Conservation (phyloP, 129 eudicot genomes). For the Escallonia rubra region DNA sequence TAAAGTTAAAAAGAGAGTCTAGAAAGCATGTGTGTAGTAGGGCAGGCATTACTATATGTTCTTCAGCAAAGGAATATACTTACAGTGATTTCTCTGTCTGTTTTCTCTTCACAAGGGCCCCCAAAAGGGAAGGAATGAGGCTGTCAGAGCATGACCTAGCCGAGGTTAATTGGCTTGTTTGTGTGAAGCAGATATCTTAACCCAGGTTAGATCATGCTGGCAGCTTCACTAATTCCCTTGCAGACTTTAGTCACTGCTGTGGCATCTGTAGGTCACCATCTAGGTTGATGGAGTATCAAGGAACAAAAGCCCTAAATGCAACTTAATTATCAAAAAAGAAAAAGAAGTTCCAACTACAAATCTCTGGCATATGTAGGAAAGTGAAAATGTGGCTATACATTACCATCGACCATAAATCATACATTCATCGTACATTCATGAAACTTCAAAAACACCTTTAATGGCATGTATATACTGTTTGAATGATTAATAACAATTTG, state of each 20-base stretch:
- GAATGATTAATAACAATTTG: too few species aligned
- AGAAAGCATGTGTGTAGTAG: too few species aligned
- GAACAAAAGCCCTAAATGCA: not conserved
- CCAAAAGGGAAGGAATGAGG: slow-evolving; percentile 55
- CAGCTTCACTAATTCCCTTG: slow-evolving; percentile 56
- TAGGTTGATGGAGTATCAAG: not conserved
- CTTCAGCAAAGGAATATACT: not conserved
- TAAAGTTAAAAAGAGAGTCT: too few species aligned
- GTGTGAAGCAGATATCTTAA: not conserved
- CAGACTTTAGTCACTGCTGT: not conserved
- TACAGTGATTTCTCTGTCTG: not conserved
- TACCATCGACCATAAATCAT: too few species aligned
- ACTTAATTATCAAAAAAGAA: not conserved
- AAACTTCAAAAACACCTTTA: too few species aligned
- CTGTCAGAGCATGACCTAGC: slow-evolving; percentile 66
- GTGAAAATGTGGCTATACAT: too few species aligned
- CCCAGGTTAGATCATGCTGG: slow-evolving; percentile 62
- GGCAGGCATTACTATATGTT: too few species aligned
- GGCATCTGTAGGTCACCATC: not conserved
- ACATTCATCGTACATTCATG: too few species aligned
- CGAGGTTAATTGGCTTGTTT: slow-evolving; percentile 15
- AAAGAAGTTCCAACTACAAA: not conserved
- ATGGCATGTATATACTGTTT: too few species aligned
- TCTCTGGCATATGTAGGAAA: too few species aligned
- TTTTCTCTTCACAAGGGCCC: slow-evolving; percentile 13